Evolutionary conservation across 2,329 filamentous ascomycete species (phyloP), one percentile per base, ranked within the genome.

Genomic region (Nannizziopsis barbatae): DNA sequence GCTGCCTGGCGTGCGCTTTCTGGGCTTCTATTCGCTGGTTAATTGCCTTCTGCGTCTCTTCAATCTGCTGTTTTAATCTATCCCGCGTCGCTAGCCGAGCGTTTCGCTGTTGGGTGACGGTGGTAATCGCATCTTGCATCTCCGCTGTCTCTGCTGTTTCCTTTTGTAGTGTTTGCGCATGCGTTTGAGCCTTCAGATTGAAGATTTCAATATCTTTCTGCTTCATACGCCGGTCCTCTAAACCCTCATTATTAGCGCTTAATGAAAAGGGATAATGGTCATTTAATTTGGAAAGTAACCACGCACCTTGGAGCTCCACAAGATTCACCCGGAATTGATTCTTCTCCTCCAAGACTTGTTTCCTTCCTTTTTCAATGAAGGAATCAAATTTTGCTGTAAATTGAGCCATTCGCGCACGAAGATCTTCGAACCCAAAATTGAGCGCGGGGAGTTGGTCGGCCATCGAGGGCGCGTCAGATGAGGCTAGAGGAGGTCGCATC

Each of bases 391-490:
- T 84, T 7, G 80, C 76, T 0, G 85, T 95, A 65, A 98, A 98
- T 54, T 85, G 86, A 47, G 83, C 77, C 92, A 98, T 96, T 68
- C 88, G 85, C 60, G 90, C 87, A 68, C 90, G 89, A 62, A 98
- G 70, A 57, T 95, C 87, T 59, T 96, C 89, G 66, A 96, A 96
- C 50, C 88, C 88, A 65, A 98, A 96, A 67, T 95, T 88, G 66
- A 94, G 85, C 63, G 77, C 86, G 32, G 92, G 92, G 7, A 98
- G 79, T 41, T 74, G 74, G 61, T 81, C 77, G 30, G 76, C 77
- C 75, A 80, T 79, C 36, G 75, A 79, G 9, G 74, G 73, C 45
- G 70, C 74, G 57, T 74, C 72, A 42, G 75, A 71, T 11, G 65
- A 65, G 40, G 72, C 66, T 35, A 75, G 65, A 6, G 73, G 73